Conservation (phyloP, 805 yeast species). For the Blastobotrys parvus region DNA sequence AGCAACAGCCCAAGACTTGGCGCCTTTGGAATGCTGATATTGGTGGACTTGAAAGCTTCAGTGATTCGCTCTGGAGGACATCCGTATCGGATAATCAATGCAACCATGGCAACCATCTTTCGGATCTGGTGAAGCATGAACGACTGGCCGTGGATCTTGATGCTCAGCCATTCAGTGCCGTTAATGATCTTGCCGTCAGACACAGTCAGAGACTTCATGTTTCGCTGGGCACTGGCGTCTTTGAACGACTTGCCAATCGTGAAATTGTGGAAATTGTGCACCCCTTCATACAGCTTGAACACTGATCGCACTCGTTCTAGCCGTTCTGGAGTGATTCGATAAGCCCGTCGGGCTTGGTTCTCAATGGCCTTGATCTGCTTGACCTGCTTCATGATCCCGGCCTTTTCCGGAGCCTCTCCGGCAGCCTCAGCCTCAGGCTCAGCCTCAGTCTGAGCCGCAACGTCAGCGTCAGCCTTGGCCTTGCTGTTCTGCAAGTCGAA, state of each 20-base stretch:
- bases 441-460: slow-evolving; percentile 20
- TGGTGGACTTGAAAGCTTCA: slow-evolving; percentile 66
- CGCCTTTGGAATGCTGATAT: slow-evolving; percentile 90
- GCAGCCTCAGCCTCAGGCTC: slow-evolving; percentile 29
- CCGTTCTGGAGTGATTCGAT: slow-evolving; percentile 55
- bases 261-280: slow-evolving; percentile 87
- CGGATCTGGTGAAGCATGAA: slow-evolving; percentile 98
- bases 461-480: slow-evolving; percentile 6
- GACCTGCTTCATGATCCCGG: neutral
- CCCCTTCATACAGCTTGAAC: slow-evolving; percentile 68
- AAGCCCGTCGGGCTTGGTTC: slow-evolving; percentile 57
- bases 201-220: slow-evolving; percentile 69
- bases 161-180: slow-evolving; percentile 92
- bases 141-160: slow-evolving; percentile 95
- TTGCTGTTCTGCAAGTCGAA: slow-evolving; percentile 9
- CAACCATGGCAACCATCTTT: slow-evolving; percentile 95
- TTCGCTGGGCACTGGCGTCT: slow-evolving; percentile 79
- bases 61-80: slow-evolving; percentile 68
- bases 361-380: slow-evolving; percentile 32
- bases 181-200: slow-evolving; percentile 87
- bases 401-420: slow-evolving; percentile 22
- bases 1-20: slow-evolving; percentile 89
- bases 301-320: slow-evolving; percentile 57
- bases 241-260: slow-evolving; percentile 73
- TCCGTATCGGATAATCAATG: slow-evolving; percentile 76